Conservation (phyloP, 306 rosid genomes). For the Carpinus viminea region DNA sequence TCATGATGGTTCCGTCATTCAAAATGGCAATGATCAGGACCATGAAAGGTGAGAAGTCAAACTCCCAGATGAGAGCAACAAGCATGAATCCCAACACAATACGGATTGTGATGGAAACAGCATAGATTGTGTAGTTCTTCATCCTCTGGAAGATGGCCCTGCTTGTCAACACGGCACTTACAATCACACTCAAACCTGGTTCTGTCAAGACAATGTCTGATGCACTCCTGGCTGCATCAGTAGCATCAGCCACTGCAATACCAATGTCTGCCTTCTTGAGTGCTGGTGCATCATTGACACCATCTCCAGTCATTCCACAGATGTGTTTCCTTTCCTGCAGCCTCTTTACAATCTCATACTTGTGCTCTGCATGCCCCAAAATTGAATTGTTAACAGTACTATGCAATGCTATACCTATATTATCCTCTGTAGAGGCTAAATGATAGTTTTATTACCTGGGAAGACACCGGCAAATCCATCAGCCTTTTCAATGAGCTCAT, state of each 20-base stretch:
- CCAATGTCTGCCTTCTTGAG: constrained; percentile 92
- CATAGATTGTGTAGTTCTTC: constrained; percentile 95
- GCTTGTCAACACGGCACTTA: constrained; percentile 86
- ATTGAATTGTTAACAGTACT: neutral
- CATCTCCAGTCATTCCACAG: constrained; percentile 93
- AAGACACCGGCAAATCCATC: constrained; percentile 97
- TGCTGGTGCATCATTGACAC: constrained; percentile 94
- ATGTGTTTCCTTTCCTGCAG: constrained; percentile 78
- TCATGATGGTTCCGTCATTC: constrained; percentile 95
- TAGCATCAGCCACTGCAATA: constrained; percentile 94
- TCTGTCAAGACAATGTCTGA: constrained; percentile 91
- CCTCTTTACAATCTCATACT: constrained; percentile 86
- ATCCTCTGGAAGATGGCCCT: constrained; percentile 96
- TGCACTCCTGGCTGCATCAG: constrained; percentile 93
- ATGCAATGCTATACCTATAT: neutral
- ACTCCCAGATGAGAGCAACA: constrained; percentile 79
- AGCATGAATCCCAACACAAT: constrained; percentile 87
- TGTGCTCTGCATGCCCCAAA: constrained; percentile 60
- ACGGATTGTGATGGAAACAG: constrained; percentile 95
- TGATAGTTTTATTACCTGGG: constrained; percentile 60
- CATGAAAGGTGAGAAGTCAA: constrained; percentile 93
- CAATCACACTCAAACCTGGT: constrained; percentile 87
- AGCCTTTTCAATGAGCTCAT: constrained; percentile 91
- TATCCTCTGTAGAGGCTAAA: neutral
- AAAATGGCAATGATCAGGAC: constrained; percentile 79